Percentiles rank a stretch among this genome's conserved stretches.
Conservation (phyloP, 2,329 filamentous ascomycete genomes). For the Zymoseptoria passerinii region DNA sequence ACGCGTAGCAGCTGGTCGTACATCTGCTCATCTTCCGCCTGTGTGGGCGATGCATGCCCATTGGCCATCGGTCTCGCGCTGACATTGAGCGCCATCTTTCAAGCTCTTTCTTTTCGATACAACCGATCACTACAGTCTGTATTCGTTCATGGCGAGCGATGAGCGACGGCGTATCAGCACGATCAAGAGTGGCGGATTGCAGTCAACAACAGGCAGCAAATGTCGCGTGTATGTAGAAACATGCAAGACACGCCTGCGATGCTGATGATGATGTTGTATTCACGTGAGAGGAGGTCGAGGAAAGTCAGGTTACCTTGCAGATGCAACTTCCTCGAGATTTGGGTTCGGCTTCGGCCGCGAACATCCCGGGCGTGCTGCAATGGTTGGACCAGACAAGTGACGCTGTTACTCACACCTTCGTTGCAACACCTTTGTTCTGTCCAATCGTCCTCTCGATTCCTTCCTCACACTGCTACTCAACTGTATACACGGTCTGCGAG, state of each 20-base stretch:
- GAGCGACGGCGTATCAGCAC: background rate
- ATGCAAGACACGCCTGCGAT: background rate
- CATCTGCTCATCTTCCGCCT: slow-evolving; percentile 30
- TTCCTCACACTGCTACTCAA: background rate
- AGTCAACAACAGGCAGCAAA: background rate
- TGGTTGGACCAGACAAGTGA: background rate
- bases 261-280: background rate
- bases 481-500: background rate
- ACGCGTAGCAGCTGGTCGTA: slow-evolving; percentile 76
- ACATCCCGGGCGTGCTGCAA: background rate
- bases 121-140: slow-evolving; percentile 12
- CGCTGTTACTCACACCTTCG: background rate
- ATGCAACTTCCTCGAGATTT: background rate
- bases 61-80: slow-evolving; percentile 9
- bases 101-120: slow-evolving; percentile 3
- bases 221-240: background rate
- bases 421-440: background rate
- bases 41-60: slow-evolving; percentile 14
- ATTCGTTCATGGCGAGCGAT: slow-evolving; percentile 10
- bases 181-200: background rate
- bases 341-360: too few relatives aligned
- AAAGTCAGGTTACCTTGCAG: background rate
- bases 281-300: background rate
- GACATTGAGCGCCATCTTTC: slow-evolving; percentile 14
- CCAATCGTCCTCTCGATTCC: background rate